Evolutionary conservation across 305 asterid species (phyloP), one percentile per base, ranked within the genome.

Genomic region (Solanum hybrid): DNA sequence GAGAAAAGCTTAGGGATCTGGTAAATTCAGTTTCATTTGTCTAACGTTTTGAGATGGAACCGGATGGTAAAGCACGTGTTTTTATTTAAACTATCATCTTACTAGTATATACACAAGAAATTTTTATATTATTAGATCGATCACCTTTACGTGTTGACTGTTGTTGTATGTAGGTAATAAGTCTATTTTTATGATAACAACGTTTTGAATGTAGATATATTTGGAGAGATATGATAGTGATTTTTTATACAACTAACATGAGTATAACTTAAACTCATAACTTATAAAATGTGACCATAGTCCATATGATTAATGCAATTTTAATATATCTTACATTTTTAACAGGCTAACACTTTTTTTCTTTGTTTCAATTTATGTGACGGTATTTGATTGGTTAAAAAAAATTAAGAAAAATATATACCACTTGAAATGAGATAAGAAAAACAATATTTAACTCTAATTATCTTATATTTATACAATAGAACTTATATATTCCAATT

Each of bases 11-110:
- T 84, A 42, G 76, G n/a, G 87, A 84, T 84, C 88, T 84, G 75
- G 31, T 51, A 31, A 84, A n/a, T 84, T 24, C 87, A 28, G 73
- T 83, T 83, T 83, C 73, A 46, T 29, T 9, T 46, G 73, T 29
- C 6, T 83, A 46, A 46, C 87, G 39, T 28, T 42, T 26, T 20
- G 75, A 51, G 88, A 84, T 51, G 88, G 20, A 84, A 84, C 31
- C 88, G 88, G 88, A 18, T 18, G 31, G 42, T 84, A 51, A 51
- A 6, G 76, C 88, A 84, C 88, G 76, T 84, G 88, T 82, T 71
- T 71, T 26, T 71, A 24, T 81, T 39, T 24, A 13, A 14, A 10
- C 85, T 78, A 22, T 78, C 18, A 69, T 69, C 18, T 26, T 69
- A 69, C 16, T 69, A 11, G 14, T 69, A 69, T 69, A 11, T 71